phyloP scores from a whole-genome alignment of 352 stramenopile species.

The Pythium brachiatum region DNA sequence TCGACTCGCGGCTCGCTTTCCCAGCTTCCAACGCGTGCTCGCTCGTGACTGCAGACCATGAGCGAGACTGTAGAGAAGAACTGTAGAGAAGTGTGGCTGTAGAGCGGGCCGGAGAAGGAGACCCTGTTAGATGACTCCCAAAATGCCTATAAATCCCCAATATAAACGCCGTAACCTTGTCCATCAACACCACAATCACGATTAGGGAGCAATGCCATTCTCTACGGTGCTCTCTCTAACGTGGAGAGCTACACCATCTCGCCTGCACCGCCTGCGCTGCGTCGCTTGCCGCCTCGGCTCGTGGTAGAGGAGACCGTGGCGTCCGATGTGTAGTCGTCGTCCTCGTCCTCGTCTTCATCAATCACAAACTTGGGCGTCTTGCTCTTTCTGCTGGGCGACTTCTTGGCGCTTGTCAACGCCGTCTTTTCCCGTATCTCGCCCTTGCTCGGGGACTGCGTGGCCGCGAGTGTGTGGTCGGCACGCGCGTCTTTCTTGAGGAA shows the following conservation, averaged over 20 bases:
- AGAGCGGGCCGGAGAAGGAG: slow-evolving; percentile 11
- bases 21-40: not conserved
- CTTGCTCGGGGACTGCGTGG: slow-evolving; percentile 24
- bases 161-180: slow-evolving; percentile 6
- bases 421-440: slow-evolving; percentile 3
- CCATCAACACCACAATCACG: not conserved
- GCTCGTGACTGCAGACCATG: slow-evolving; percentile 22
- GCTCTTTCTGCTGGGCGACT: not conserved
- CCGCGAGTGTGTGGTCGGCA: slow-evolving; percentile 24
- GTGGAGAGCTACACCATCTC: slow-evolving; percentile 8
- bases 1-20: not conserved
- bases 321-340: slow-evolving; percentile 23
- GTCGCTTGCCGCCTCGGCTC: slow-evolving; percentile 8
- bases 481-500: slow-evolving; percentile 86
- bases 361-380: slow-evolving; percentile 28
- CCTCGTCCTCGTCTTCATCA: slow-evolving; percentile 21
- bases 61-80: slow-evolving; percentile 7
- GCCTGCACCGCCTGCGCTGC: not conserved
- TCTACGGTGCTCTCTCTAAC: not conserved
- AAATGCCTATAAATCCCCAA: slow-evolving; percentile 11
- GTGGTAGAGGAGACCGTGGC: slow-evolving; percentile 4
- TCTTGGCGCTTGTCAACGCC: not conserved
- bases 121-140: slow-evolving; percentile 10
- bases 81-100: not conserved
- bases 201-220: too few species aligned